These are phyloP conservation scores for Viola pubescens DNA, from an alignment of 441 rosid species.

Conservation along the genomic window DNA sequence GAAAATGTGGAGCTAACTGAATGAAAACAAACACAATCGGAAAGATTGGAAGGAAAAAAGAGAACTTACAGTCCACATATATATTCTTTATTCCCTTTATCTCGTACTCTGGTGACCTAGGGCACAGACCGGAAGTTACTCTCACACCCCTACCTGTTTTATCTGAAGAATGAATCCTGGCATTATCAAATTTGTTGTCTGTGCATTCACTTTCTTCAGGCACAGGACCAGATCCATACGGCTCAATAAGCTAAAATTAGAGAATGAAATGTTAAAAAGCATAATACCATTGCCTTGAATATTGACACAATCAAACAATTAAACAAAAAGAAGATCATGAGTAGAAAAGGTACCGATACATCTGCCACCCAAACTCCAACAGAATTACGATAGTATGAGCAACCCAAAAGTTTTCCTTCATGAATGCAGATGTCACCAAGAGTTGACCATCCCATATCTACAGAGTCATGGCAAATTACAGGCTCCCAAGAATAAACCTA, in stretches of 20 bases:
- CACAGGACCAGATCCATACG: constrained; percentile 45
- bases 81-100: constrained; percentile 85
- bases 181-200: constrained; percentile 35
- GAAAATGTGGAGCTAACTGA: not conserved
- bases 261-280: constrained; percentile 3
- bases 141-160: constrained; percentile 38
- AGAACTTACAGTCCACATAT: constrained; percentile 83
- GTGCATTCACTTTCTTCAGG: constrained; percentile 33
- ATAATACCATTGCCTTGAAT: not conserved
- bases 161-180: constrained; percentile 32
- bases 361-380: constrained; percentile 89
- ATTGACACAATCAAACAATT: not conserved
- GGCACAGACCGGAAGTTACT: constrained; percentile 25
- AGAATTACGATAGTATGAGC: constrained; percentile 67
- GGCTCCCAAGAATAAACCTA: constrained; percentile 99
- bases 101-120: constrained; percentile 60
- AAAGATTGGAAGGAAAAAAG: not conserved
- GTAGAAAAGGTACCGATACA: constrained; percentile 43
- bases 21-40: not conserved
- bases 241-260: constrained; percentile 54
- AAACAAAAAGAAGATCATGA: constrained; percentile 3
- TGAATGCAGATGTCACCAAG: constrained; percentile 84
- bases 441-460: constrained; percentile 87
- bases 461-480: constrained; percentile 64
- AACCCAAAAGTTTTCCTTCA: constrained; percentile 77